A percentile compares a stretch with the other conserved stretches of the same genome.
These are phyloP conservation scores for Phycomyces nitens DNA, from an alignment of 192 early-diverging fungal genomes.

Conservation along the genomic window DNA sequence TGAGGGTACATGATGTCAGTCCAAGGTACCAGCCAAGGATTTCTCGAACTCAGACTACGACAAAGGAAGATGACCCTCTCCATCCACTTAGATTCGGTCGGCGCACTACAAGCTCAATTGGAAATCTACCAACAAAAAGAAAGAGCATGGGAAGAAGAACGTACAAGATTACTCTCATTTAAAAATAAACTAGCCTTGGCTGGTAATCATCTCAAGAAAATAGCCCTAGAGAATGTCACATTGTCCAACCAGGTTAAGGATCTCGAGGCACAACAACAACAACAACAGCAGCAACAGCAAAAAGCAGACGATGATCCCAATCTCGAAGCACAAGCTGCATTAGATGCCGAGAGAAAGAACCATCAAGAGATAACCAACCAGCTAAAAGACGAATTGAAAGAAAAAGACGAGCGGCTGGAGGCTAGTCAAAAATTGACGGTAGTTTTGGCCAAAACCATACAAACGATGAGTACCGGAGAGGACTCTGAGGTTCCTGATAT, in stretches of 20 bases:
- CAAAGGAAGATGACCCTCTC: background rate
- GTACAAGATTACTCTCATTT: background rate
- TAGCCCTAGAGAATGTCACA: constrained; percentile 25
- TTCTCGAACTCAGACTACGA: background rate
- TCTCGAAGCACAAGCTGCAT: no score
- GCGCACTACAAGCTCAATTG: constrained; percentile 2
- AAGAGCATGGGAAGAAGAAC: constrained; percentile 12
- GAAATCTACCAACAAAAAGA: background rate
- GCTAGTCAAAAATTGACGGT: background rate
- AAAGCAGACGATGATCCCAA: background rate
- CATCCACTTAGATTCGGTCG: background rate
- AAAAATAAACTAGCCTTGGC: constrained; percentile 34
- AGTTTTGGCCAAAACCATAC: background rate
- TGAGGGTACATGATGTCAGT: no score
- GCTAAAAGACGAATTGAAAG: background rate
- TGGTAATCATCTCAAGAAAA: constrained; percentile 31
- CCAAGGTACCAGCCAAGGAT: no score
- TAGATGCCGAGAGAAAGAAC: background rate
- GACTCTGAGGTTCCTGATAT: constrained; percentile 2
- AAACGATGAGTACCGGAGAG: background rate
- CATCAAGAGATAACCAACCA: background rate
- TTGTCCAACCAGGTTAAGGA: background rate
- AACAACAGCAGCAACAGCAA: background rate
- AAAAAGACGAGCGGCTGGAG: constrained; percentile 1
- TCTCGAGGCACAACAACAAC: background rate